A percentile compares a stretch with the other conserved stretches of the same genome.
These are phyloP conservation scores for Entonaema liquescens DNA, from an alignment of 495 filamentous ascomycete genomes.

Conservation along the genomic window DNA sequence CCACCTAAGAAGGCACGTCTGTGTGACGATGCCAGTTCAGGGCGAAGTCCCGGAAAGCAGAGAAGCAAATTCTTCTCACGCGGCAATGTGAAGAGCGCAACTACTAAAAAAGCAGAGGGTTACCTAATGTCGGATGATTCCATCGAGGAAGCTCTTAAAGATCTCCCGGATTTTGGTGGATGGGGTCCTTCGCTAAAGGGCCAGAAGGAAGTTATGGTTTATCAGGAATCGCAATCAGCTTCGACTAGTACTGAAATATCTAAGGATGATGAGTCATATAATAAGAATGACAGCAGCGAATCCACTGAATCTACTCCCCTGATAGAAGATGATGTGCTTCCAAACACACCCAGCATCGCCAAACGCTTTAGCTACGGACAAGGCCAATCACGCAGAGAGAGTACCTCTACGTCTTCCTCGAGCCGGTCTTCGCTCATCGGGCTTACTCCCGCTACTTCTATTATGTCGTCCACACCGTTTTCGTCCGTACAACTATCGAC, in stretches of 20 bases:
- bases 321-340: not conserved
- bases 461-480: constrained; percentile 30
- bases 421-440: constrained; percentile 24
- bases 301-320: not conserved
- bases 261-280: constrained; percentile 21
- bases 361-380: constrained; percentile 33
- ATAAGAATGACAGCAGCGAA: not conserved
- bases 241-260: not conserved
- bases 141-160: constrained; percentile 54
- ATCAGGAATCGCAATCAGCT: constrained; percentile 31
- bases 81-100: constrained; percentile 26
- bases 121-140: constrained; percentile 59
- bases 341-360: constrained; percentile 35
- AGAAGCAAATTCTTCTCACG: constrained; percentile 56
- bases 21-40: constrained; percentile 50
- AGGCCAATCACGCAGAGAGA: constrained; percentile 24
- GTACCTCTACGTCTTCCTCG: constrained; percentile 39
- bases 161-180: constrained; percentile 50
- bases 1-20: constrained; percentile 61
- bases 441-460: constrained; percentile 46
- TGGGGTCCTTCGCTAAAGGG: constrained; percentile 33
- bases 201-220: constrained; percentile 40
- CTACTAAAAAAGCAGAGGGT: constrained; percentile 33
- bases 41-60: constrained; percentile 36
- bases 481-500: constrained; percentile 42